Percentiles rank a stretch among this genome's conserved stretches.
phyloP scores from a whole-genome alignment of 306 rosid genomes.

The Bauhinia variegata region DNA sequence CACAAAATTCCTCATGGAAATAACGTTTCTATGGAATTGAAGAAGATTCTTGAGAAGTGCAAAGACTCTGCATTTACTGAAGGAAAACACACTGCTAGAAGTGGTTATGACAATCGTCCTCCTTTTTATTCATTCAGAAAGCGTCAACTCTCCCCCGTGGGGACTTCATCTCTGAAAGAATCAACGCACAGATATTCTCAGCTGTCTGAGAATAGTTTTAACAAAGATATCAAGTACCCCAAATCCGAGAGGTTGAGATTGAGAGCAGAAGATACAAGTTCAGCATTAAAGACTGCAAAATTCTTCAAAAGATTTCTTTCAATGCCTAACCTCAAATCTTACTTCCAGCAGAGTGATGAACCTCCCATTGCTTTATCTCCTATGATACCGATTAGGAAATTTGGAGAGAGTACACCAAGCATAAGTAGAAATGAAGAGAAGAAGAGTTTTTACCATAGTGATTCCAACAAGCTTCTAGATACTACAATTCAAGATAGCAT shows the following conservation, averaged over 20 bases:
- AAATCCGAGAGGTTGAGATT: conserved; percentile 40
- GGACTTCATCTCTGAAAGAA: conserved; percentile 62
- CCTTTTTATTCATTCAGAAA: conserved; percentile 35
- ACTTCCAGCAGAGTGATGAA: conserved; percentile 48
- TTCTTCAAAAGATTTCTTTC: conserved; percentile 63
- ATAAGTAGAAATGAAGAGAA: conserved; percentile 29
- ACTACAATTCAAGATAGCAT: conserved; percentile 35
- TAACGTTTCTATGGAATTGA: conserved; percentile 37
- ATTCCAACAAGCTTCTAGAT: conserved; percentile 35
- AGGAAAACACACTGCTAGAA: conserved; percentile 40
- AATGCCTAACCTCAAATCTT: conserved; percentile 59
- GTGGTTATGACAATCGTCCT: conserved; percentile 20
- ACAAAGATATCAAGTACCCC: conserved; percentile 43
- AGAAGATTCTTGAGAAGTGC: conserved; percentile 23
- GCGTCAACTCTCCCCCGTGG: conserved; percentile 38
- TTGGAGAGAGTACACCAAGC: conserved; percentile 23
- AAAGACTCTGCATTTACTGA: conserved; percentile 37
- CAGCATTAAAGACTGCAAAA: conserved; percentile 40
- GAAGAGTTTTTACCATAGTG: conserved; percentile 10
- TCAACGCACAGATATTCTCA: conserved; percentile 60
- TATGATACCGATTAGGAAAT: conserved; percentile 26
- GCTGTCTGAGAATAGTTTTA: conserved; percentile 57
- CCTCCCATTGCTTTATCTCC: conserved; percentile 39
- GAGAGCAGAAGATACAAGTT: conserved; percentile 41
- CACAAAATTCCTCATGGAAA: conserved; percentile 74